Conservation (phyloP, 202 grass and related monocot species). For the Zizania palustris region DNA sequence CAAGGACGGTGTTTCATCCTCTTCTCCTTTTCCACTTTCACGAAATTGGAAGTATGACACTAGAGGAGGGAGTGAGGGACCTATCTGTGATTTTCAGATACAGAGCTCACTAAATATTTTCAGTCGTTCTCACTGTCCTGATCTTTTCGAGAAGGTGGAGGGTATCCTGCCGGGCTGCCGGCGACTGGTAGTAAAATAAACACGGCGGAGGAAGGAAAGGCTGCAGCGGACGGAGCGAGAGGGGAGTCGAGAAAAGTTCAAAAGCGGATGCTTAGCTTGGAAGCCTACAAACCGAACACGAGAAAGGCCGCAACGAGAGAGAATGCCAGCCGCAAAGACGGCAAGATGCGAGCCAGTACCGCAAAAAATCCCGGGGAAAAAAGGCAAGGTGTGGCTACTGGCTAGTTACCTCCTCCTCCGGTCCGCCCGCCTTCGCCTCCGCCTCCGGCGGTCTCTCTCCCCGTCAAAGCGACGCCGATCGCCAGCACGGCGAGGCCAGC, state of each 20-base stretch:
- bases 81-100: not conserved
- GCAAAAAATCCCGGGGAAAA: not conserved
- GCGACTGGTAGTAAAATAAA: not conserved
- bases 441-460: constrained; percentile 6
- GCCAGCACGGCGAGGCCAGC: constrained; percentile 8
- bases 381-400: not conserved
- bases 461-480: constrained; percentile 37
- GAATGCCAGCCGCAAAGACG: not conserved
- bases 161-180: not conserved
- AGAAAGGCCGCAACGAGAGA: not conserved
- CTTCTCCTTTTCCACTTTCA: not conserved
- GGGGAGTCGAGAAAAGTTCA: not conserved
- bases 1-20: not conserved
- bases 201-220: not conserved
- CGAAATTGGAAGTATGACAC: not conserved
- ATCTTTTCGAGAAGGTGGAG: not conserved
- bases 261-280: constrained; percentile 41
- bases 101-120: not conserved
- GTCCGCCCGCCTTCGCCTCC: constrained; percentile 20
- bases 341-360: too few species aligned
- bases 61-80: not conserved
- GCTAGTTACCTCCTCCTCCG: not conserved
- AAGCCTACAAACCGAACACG: constrained; percentile 35
- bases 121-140: not conserved
- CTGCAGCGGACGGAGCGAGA: not conserved